Conservation (phyloP, 23 red algal genomes). For the Pyropia yezoensis region DNA sequence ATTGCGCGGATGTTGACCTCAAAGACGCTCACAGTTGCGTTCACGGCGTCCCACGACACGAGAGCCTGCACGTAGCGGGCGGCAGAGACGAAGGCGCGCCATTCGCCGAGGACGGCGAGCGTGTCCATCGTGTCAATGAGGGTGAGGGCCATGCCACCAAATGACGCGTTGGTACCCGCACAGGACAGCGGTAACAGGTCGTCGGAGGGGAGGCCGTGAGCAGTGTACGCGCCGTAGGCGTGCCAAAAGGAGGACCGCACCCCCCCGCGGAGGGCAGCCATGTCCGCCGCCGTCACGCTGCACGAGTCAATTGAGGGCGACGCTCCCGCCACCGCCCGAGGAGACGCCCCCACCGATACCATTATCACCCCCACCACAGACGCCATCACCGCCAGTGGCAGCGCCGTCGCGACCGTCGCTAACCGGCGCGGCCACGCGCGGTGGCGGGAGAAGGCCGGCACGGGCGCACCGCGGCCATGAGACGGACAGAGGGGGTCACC, state of each 20-base stretch:
- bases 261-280: too few species aligned
- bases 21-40: constrained; percentile 42
- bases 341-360: too few species aligned
- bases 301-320: too few species aligned
- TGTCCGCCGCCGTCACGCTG: too few species aligned
- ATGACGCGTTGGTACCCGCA: constrained; percentile 12
- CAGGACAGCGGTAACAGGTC: constrained; percentile 59
- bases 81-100: constrained; percentile 6
- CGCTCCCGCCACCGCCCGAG: too few species aligned
- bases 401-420: too few species aligned
- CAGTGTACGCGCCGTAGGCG: constrained; percentile 30
- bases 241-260: constrained; percentile 14
- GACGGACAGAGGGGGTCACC: too few species aligned
- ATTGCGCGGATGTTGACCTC: constrained; percentile 69
- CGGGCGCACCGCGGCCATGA: too few species aligned
- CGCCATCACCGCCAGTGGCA: too few species aligned
- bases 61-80: constrained; percentile 10
- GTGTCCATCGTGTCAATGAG: constrained; percentile 74
- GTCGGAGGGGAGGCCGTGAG: constrained; percentile 33
- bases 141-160: constrained; percentile 49
- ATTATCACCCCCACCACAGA: too few species aligned
- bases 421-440: too few species aligned
- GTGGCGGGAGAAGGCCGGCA: too few species aligned
- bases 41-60: background rate
- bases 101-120: constrained; percentile 19